Base-by-base conservation (phyloP, 208 protist genomes). In the Kentomonas sorsogonicus region DNA sequence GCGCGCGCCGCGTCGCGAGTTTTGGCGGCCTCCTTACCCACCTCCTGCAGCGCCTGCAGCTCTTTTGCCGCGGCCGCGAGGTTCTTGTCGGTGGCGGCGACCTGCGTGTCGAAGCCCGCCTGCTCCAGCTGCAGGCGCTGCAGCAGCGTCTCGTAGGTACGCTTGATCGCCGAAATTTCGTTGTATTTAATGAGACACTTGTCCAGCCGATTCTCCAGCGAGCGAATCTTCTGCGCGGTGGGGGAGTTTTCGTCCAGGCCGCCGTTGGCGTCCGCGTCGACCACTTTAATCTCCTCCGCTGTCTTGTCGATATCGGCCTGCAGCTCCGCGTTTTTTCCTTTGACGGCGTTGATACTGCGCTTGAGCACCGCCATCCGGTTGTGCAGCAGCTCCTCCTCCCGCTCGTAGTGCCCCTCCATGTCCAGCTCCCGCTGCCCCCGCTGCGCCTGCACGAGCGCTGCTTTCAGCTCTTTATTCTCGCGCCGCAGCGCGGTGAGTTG, bases 131-230 rank as follows among this genome's bases (percentile, higher is more conserved):
- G 86, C 20, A 98, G 81, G 15, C 94, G 80, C 65, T 96, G 83
- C 56, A 97, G 71, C 47, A 98, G 93, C 52, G 94, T 88, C 69
- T 97, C 89, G 73, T 98, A 98, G 15, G 96, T 98, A 46, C 89
- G 91, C 16, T 84, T 77, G 47, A 98, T 97, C 39, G 82, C 80
- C 62, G 88, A 84, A 9, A 96, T 91, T 61, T 98, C 96, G 66
- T 98, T 98, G 86, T 96, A 94, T 78, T 98, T 98, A 52, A 98
- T 96, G 25, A 97, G 89, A 25, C 93, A 96, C 79, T 98, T 98
- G 70, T 98, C 96, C 0, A 98, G 83, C 9, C 93, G 71, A 63
- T 98, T 98, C 69, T 98, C 95, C 5, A 98, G 79, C 3, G 75
- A 80, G 29, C 94, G 83, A 23, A 98, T 98, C 43, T 96, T 91